Base-by-base conservation (phyloP, 2,329 filamentous ascomycete genomes). In the Aspergillus thermomutatus region DNA sequence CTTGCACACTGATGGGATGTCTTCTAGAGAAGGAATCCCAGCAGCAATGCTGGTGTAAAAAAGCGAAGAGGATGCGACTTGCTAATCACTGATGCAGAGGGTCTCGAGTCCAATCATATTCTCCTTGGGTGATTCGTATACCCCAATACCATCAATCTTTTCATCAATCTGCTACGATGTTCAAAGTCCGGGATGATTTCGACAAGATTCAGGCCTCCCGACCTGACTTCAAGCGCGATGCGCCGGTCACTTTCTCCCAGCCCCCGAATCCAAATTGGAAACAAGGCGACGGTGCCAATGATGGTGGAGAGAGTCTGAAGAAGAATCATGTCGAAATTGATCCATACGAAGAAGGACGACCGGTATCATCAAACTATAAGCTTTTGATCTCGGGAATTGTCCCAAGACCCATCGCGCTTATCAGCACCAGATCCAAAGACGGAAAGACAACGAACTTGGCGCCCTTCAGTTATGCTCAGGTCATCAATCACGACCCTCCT, bases 401-500 rank as follows among this genome's bases (percentile, higher is more conserved):
- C 17, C 93, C 93, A 1, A 85, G 93, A 11, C 93, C 93, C 11
- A 88, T 97, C 48, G 85, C 84, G 1, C 85, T 87, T 60, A 73
- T 87, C 14, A 82, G 79, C 50, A 88, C 85, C 1, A 71, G 79
- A 37, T 81, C 78, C 2, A 77, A 77, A 41, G 88, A 92, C 66
- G 90, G 89, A 23, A 74, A 67, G 34, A 79, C 76, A 27, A 85
- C 84, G 17, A 97, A 97, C 75, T 81, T 97, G 2, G 91, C 92
- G 0, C 92, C 92, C 0, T 96, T 94, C 74, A 89, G 85, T 69
- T 97, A 94, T 78, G 91, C 92, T 72, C 88, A 91, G 71, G 75
- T 96, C 60, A 81, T 96, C 63, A 86, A 86, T 72, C 89, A 94
- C 71, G 92, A 97, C 70, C 93, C 92, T 4, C 92, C 92, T 0